Evolutionary conservation across 768 basidiomycete genomes (phyloP).

Genomic region (Russula sp.): DNA sequence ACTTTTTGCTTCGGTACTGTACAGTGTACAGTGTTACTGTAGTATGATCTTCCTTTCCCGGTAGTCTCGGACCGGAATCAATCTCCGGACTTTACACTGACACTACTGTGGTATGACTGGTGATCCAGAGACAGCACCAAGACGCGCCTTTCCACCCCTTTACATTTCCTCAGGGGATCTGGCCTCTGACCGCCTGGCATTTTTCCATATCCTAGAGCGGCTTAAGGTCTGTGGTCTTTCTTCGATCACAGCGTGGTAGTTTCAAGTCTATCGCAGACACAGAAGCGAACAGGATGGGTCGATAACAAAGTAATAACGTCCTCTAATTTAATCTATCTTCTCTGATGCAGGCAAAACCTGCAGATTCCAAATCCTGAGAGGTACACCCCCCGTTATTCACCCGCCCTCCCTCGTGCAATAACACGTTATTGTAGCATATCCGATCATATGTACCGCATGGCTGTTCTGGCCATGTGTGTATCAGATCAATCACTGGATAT

Average conservation of each 20-base stretch:
- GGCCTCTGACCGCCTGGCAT: constrained; percentile 69
- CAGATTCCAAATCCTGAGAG: constrained; percentile 83
- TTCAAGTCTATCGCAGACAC: constrained; percentile 48
- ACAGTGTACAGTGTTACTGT: not conserved
- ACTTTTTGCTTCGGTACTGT: not conserved
- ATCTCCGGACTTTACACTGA: not conserved
- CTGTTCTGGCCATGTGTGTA: constrained; percentile 83
- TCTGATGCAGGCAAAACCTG: not conserved
- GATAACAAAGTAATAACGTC: constrained; percentile 54
- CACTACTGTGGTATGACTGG: not conserved
- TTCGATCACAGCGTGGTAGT: not conserved
- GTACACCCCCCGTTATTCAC: constrained; percentile 32
- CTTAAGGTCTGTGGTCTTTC: constrained; percentile 57
- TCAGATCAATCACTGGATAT: constrained; percentile 67
- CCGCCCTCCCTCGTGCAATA: not conserved
- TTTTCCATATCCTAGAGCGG: constrained; percentile 82
- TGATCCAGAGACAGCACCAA: constrained; percentile 16
- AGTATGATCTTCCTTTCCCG: not conserved
- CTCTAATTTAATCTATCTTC: not conserved
- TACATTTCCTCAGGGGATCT: constrained; percentile 48
- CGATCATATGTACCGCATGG: constrained; percentile 98
- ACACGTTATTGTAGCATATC: constrained; percentile 43
- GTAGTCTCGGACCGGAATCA: not conserved
- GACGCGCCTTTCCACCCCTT: constrained; percentile 51
- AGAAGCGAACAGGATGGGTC: constrained; percentile 95